Evolutionary conservation across 768 basidiomycete genomes (phyloP).

Genomic region (Exsudoporus frostii): DNA sequence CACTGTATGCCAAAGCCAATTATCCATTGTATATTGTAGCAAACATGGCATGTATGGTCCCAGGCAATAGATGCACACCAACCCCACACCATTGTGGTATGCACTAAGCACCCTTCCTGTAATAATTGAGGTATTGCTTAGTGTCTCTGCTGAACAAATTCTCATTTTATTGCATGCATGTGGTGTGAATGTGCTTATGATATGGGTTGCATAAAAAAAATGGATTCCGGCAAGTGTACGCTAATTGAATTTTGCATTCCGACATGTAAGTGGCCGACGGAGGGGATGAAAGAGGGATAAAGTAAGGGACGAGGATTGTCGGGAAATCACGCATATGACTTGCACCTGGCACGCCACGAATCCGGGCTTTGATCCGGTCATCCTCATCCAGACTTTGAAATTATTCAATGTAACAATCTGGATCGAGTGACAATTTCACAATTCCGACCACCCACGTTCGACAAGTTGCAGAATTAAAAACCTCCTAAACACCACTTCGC

Average conservation of each 20-base stretch:
- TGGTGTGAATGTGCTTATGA: neutral
- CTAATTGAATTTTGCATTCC: neutral
- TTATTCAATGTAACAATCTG: too few species aligned
- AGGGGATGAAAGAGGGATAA: too few species aligned
- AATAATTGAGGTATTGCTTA: neutral
- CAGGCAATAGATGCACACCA: neutral
- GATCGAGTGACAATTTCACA: neutral
- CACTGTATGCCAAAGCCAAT: too few species aligned
- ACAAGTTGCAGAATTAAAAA: neutral
- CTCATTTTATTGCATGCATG: neutral
- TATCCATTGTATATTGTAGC: too few species aligned
- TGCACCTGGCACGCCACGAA: too few species aligned
- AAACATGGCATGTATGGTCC: neutral
- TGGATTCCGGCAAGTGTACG: neutral
- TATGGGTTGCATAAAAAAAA: neutral
- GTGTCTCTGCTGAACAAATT: neutral
- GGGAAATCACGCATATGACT: too few species aligned
- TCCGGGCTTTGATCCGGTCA: too few species aligned
- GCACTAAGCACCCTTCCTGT: too few species aligned
- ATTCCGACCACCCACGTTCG: neutral
- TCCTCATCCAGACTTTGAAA: too few species aligned
- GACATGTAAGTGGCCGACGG: too few species aligned
- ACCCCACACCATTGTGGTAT: neutral
- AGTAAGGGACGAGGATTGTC: too few species aligned
- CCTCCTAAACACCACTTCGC: conserved; percentile 51